Conservation (phyloP, 495 filamentous ascomycete species). For the Penicillium diatomitis region DNA sequence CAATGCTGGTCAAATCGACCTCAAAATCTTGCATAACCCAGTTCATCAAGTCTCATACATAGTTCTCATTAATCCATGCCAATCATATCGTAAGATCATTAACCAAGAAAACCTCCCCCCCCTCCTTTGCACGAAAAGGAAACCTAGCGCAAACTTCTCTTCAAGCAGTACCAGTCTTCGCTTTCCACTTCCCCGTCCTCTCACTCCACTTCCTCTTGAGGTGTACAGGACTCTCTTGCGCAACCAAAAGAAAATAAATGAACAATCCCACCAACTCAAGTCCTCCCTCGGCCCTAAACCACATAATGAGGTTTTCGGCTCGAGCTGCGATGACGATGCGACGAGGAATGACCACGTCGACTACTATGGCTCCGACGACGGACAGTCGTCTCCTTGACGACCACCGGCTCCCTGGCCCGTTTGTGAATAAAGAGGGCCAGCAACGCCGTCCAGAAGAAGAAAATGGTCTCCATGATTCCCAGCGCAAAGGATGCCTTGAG, state of each 20-base stretch:
- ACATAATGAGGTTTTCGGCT: constrained; percentile 33
- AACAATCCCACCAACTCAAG: background rate
- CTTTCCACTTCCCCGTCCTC: background rate
- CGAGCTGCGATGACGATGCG: constrained; percentile 26
- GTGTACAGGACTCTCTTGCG: too few relatives aligned
- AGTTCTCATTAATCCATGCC: too few relatives aligned
- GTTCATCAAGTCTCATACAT: too few relatives aligned
- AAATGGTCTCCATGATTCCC: constrained; percentile 77
- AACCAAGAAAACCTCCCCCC: too few relatives aligned
- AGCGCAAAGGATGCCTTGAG: constrained; percentile 80
- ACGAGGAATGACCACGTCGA: constrained; percentile 24
- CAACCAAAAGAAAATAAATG: constrained; percentile 1
- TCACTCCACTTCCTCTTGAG: constrained; percentile 1
- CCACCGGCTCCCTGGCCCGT: constrained; percentile 16
- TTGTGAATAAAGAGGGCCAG: constrained; percentile 51
- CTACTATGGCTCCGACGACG: constrained; percentile 35
- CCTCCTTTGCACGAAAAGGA: too few relatives aligned
- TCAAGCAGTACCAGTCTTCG: too few relatives aligned
- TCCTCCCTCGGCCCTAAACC: constrained; percentile 12
- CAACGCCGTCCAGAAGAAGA: constrained; percentile 67
- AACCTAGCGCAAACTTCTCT: too few relatives aligned
- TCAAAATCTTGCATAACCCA: too few relatives aligned
- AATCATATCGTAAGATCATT: too few relatives aligned
- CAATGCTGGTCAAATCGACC: too few relatives aligned
- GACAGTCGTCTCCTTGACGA: constrained; percentile 36